Evolutionary conservation across 202 grass and related monocot species (phyloP).

Genomic region (Saccharum hybrid): DNA sequence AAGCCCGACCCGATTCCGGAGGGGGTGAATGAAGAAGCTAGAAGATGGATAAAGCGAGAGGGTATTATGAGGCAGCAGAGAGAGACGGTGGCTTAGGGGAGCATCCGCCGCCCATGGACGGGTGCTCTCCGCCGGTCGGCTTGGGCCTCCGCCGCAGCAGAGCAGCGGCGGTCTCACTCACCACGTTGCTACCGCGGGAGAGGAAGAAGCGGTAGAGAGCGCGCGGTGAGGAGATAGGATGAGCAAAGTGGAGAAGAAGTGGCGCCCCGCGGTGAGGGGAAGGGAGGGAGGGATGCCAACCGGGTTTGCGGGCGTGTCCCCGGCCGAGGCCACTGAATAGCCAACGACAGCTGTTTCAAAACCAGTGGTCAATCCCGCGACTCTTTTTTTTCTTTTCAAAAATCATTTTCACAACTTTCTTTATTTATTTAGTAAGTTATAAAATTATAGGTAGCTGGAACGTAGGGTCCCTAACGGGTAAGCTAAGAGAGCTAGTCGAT

Average conservation of each 20-base stretch:
- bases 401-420: no score
- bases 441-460: no score
- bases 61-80: neutral
- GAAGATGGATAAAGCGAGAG: neutral
- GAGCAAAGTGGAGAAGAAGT: neutral
- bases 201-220: slow-evolving; percentile 12
- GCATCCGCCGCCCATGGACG: neutral
- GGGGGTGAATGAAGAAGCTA: neutral
- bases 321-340: no score
- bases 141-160: neutral
- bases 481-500: no score
- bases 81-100: neutral
- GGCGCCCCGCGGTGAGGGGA: no score
- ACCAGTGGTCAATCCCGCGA: no score
- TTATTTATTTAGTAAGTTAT: no score
- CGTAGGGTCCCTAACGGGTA: no score
- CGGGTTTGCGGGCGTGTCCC: no score
- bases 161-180: neutral
- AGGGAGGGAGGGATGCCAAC: no score
- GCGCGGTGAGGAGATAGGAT: slow-evolving; percentile 7
- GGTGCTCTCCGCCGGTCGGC: neutral
- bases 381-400: no score
- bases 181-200: slow-evolving; percentile 7
- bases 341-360: no score
- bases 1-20: neutral